Evolutionary conservation across 352 stramenopile species (phyloP), one percentile per base, ranked within the genome.

Genomic region (Pythium vanterpoolii): DNA sequence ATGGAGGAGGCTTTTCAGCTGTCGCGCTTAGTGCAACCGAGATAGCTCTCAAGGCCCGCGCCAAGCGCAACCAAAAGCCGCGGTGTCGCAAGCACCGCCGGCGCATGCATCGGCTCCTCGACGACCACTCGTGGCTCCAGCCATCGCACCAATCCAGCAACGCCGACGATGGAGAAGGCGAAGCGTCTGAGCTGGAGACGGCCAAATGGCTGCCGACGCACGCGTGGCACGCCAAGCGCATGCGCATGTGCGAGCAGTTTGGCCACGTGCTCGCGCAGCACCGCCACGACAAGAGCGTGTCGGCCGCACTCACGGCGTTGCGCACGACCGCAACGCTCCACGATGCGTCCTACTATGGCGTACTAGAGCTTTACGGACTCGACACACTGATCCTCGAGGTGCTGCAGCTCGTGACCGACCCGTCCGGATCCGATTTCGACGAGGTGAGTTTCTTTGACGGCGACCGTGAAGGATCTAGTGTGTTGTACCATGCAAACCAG

Each of bases 151-250:
- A 7, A 11, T 27, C 40, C 40, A 46, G 30, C 19, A 9, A 34
- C 27, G 49, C 43, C 31, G 44, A 34, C 23, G 56, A 48, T 31
- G 19, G 30, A 16, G 44, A 5, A 26, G 51, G 27, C 13, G 40
- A 28, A 24, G 40, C 14, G 2, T 10, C 21, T 11, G n/a, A 18
- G 18, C 13, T 27, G 40, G n/a, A 10, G n/a, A 8, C 59, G 26
- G 31, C 66, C 14, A 72, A 72, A 40, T 87, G 79, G 81, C 62
- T 93, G 42, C 16, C 79, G 5, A 87, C 81, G 9, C 83, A 93
- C 61, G 19, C 78, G 56, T 93, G 81, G 79, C 83, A 93, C 62
- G 70, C 77, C 64, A 93, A 91, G 44, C 77, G 83, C 19, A 91
- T 93, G 81, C 51, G 54, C 4, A 90, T 93, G 83, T 34, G 33